Conservation (phyloP, 2,329 filamentous ascomycete species). For the Ophiostoma sp. region DNA sequence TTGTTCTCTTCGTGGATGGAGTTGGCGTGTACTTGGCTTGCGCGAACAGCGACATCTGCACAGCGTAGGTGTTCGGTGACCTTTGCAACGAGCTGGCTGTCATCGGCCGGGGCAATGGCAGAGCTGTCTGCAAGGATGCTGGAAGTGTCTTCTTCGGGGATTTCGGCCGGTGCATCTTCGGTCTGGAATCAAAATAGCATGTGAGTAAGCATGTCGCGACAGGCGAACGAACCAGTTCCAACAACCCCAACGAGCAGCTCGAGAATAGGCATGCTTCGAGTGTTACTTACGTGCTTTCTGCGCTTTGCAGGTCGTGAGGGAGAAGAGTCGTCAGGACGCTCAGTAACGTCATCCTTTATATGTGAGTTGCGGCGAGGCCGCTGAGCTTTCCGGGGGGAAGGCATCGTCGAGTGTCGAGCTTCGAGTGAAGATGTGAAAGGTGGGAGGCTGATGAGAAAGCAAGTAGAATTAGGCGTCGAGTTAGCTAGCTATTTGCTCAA, state of each 20-base stretch:
- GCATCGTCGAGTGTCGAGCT: slow-evolving; percentile 27
- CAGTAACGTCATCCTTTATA: slow-evolving; percentile 32
- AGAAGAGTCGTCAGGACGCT: slow-evolving; percentile 46
- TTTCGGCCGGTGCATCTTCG: slow-evolving; percentile 41
- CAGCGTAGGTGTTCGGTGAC: slow-evolving; percentile 48
- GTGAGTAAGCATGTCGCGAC: slow-evolving; percentile 10
- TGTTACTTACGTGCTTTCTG: slow-evolving; percentile 51
- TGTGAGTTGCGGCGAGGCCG: slow-evolving; percentile 33
- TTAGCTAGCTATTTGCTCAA: background rate
- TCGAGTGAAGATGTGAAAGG: background rate
- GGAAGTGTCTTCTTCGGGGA: slow-evolving; percentile 44
- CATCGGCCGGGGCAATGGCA: slow-evolving; percentile 39
- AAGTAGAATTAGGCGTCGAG: background rate
- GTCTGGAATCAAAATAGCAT: slow-evolving; percentile 31
- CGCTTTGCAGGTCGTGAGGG: slow-evolving; percentile 59
- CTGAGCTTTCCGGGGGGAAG: slow-evolving; percentile 34
- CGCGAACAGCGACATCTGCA: slow-evolving; percentile 49
- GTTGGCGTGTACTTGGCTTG: slow-evolving; percentile 59
- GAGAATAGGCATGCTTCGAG: background rate
- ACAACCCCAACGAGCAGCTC: background rate
- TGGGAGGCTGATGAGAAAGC: slow-evolving; percentile 15
- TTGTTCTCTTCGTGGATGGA: slow-evolving; percentile 56
- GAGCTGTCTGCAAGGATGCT: slow-evolving; percentile 41
- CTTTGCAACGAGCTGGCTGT: slow-evolving; percentile 53
- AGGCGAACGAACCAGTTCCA: background rate